Evolutionary conservation across 805 yeast genomes (phyloP).

Genomic region (Wickerhamiella musiphila): DNA sequence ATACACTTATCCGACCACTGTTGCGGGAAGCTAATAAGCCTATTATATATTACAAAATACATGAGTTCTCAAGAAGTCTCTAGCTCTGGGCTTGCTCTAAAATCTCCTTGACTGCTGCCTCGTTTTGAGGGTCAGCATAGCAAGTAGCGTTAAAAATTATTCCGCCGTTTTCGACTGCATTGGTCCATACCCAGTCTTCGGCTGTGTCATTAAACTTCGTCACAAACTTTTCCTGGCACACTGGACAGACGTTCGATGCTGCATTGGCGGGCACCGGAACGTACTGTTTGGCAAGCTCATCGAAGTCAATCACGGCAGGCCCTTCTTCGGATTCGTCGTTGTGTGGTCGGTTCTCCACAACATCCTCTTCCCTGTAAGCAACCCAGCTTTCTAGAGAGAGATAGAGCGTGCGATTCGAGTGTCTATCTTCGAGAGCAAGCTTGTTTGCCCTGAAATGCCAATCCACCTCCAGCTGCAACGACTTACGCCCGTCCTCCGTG

Average conservation of each 20-base stretch:
- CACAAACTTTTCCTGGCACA: constrained; percentile 47
- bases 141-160: constrained; percentile 51
- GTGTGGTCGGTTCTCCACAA: constrained; percentile 27
- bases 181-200: constrained; percentile 73
- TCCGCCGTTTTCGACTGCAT: constrained; percentile 35
- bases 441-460: constrained; percentile 94
- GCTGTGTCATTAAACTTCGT: constrained; percentile 56
- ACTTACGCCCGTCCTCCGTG: constrained; percentile 34
- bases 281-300: constrained; percentile 24
- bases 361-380: constrained; percentile 47
- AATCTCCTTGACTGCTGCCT: constrained; percentile 9
- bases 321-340: constrained; percentile 11
- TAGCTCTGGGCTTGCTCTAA: no score
- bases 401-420: constrained; percentile 71
- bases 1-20: no score
- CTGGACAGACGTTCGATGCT: constrained; percentile 42
- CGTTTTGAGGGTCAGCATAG: constrained; percentile 39
- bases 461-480: constrained; percentile 58
- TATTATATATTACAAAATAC: no score
- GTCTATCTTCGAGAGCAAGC: constrained; percentile 36
- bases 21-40: no score
- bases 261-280: constrained; percentile 53
- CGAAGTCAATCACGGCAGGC: constrained; percentile 20
- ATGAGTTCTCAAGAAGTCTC: no score
- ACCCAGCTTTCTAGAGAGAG: constrained; percentile 57